Evolutionary conservation across 2,329 filamentous ascomycete genomes (phyloP).

Genomic region (Leptographium lundbergii): DNA sequence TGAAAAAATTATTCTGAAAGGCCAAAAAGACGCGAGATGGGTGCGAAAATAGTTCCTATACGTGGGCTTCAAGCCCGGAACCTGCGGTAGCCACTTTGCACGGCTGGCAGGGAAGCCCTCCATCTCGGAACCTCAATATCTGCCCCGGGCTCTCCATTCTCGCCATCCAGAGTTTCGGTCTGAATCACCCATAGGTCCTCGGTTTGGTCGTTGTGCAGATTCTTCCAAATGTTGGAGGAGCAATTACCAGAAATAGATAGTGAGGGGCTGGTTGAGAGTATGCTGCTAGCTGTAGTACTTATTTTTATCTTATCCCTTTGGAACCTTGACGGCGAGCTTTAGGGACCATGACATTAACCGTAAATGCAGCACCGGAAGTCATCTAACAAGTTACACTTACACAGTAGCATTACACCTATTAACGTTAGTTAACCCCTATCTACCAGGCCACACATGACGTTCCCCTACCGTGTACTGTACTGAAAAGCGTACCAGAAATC

Average conservation of each 20-base stretch:
- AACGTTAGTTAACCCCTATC: neutral
- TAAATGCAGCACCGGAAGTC: neutral
- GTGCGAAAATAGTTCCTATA: too few species aligned
- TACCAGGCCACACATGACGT: too few species aligned
- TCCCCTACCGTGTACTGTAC: too few species aligned
- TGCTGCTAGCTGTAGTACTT: neutral
- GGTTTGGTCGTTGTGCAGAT: neutral
- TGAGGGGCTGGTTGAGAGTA: neutral
- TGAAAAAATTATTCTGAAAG: too few species aligned
- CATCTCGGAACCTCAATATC: neutral
- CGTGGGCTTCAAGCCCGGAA: neutral
- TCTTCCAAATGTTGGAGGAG: conserved; percentile 2
- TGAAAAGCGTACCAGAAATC: too few species aligned
- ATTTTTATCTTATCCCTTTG: neutral
- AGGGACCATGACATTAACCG: conserved; percentile 1
- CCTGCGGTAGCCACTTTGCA: neutral
- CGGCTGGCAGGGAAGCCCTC: neutral
- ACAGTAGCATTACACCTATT: neutral
- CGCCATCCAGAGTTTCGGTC: neutral
- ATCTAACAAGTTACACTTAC: neutral
- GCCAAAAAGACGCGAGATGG: too few species aligned
- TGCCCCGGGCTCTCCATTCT: neutral
- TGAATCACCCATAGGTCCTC: neutral
- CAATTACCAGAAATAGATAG: neutral
- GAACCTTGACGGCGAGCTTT: neutral